phyloP scores from a whole-genome alignment of 345 rosid species.

The Xanthoceras sorbifolium region DNA sequence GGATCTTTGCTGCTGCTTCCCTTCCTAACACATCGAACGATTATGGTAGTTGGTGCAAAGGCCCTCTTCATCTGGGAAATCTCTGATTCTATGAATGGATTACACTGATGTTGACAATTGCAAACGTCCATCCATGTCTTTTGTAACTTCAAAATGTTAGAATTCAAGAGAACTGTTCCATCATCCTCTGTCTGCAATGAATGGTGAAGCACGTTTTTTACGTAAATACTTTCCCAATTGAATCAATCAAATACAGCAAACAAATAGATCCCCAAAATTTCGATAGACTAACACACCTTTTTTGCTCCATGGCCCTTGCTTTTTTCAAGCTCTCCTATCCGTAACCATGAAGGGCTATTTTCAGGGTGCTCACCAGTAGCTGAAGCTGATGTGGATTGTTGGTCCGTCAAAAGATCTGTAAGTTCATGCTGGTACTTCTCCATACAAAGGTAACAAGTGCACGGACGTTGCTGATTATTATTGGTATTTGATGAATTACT shows the following conservation, averaged over 20 bases:
- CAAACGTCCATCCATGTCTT: constrained; percentile 65
- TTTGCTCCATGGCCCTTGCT: constrained; percentile 33
- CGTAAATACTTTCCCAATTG: constrained; percentile 22
- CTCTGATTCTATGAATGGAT: constrained; percentile 37
- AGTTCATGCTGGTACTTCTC: constrained; percentile 68
- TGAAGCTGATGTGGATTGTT: constrained; percentile 38
- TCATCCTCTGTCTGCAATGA: constrained; percentile 66
- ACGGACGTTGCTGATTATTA: constrained; percentile 24
- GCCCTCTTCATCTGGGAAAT: constrained; percentile 19
- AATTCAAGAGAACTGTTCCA: constrained; percentile 32
- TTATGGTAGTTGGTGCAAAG: neutral
- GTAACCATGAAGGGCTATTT: constrained; percentile 54
- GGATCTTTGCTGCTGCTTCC: constrained; percentile 23
- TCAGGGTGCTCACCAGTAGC: constrained; percentile 36
- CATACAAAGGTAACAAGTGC: constrained; percentile 53
- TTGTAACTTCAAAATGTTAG: constrained; percentile 40
- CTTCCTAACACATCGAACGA: constrained; percentile 12
- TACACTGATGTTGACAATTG: constrained; percentile 50
- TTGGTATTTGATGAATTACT: constrained; percentile 35
- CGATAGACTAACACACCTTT: constrained; percentile 43
- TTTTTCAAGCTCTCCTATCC: constrained; percentile 38
- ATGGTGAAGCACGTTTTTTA: constrained; percentile 41
- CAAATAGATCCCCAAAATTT: constrained; percentile 9
- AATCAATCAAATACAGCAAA: constrained; percentile 5
- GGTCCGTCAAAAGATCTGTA: constrained; percentile 35